These are phyloP conservation scores for Metrosideros polymorpha DNA, from an alignment of 441 rosid genomes.

Conservation along the genomic window DNA sequence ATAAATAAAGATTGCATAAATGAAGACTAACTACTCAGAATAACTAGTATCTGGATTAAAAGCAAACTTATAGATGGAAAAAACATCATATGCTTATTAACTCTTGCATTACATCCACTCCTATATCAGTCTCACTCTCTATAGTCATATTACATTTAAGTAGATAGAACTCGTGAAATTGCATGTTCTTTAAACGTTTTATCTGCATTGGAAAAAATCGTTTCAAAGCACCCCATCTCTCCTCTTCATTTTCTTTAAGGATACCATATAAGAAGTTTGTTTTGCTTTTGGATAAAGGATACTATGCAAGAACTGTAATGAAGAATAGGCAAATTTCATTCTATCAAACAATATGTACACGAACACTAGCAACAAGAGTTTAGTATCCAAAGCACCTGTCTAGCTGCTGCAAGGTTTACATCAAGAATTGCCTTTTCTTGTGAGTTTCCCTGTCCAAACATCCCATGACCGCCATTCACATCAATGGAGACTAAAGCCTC, in stretches of 20 bases:
- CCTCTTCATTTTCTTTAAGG: not conserved
- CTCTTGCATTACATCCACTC: not conserved
- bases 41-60: not conserved
- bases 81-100: not conserved
- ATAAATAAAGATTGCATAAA: not conserved
- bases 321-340: not conserved
- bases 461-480: constrained; percentile 97
- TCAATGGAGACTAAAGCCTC: constrained; percentile 98
- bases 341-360: not conserved
- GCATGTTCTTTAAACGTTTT: not conserved
- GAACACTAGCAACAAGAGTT: not conserved
- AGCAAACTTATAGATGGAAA: not conserved
- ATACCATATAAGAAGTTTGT: not conserved
- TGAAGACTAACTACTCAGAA: not conserved
- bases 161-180: not conserved
- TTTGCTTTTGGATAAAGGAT: not conserved
- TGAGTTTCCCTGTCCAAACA: constrained; percentile 84
- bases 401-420: constrained; percentile 91
- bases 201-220: not conserved
- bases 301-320: not conserved
- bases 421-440: constrained; percentile 88
- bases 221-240: not conserved
- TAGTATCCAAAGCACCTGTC: constrained; percentile 47
- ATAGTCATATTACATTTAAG: not conserved
- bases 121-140: not conserved